Evolutionary conservation across 257 asterid species (phyloP).

Genomic region (Misopates orontium): DNA sequence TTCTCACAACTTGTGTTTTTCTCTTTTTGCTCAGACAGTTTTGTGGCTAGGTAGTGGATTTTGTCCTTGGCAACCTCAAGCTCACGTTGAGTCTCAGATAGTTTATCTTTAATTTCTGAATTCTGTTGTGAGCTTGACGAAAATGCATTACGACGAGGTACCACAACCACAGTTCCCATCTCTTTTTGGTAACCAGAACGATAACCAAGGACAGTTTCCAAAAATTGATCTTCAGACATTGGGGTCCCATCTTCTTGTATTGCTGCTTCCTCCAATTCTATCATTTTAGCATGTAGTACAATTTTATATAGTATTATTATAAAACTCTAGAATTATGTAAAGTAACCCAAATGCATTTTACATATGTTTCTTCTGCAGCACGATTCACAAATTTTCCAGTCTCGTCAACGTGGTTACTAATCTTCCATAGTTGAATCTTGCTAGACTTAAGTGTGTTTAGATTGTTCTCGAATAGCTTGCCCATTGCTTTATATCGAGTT

Average conservation of each 20-base stretch:
- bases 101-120: no score
- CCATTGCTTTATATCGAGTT: no score
- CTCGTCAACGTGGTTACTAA: background rate
- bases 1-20: no score
- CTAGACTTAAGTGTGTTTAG: background rate
- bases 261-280: background rate
- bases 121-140: no score
- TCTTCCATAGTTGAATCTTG: background rate
- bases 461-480: no score
- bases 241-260: background rate
- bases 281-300: background rate
- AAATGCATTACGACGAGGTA: background rate
- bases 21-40: no score
- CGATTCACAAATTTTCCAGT: background rate
- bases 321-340: background rate
- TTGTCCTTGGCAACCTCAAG: no score
- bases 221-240: background rate
- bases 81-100: no score
- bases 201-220: background rate
- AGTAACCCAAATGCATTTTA: background rate
- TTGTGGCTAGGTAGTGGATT: no score
- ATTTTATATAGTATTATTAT: background rate
- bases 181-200: background rate
- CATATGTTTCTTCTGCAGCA: no score
- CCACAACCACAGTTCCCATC: background rate